Evolutionary conservation across 129 eudicot genomes (phyloP), one percentile per base, ranked within the genome.

Genomic region (Tanacetum coccineum): DNA sequence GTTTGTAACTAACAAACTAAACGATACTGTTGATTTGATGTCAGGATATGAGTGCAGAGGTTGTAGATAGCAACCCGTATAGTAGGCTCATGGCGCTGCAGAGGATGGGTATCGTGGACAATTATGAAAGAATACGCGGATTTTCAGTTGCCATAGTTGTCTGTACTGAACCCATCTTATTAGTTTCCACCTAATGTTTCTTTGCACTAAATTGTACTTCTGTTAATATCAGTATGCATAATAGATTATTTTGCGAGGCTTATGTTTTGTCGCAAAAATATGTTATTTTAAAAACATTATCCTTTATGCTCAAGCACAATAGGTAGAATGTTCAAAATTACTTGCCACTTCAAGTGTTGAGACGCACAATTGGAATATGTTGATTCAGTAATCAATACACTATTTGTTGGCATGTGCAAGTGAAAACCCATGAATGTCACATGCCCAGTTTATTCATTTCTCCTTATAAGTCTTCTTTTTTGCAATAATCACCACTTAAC

Each of bases 11-110:
- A 59, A 25, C 21, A 39, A 61, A 45, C 13, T 22, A 49, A 61
- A 45, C 13, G 13, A 65, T 9, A 26, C 9, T 20, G 36, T 48
- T 76, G 17, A 30, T 53, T 67, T 64, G 21, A 17, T 70, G 30
- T 63, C 88, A 91, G 97, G 94, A 91, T 70, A 87, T 91, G 97
- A 91, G 97, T 62, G 94, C 94, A 6, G 97, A 91, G 78, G 97
- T 91, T 82, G 90, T 91, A 36, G 97, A 91, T 74, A 93, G 96
- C 81, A 93, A 93, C 67, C 98, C 98, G 49, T 93, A 93, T 73
- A 93, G 98, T 58, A 83, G 98, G 80, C 92, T 93, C 32, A 93
- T 93, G 98, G 98, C 98, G 14, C 89, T 93, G 76, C 96, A 93
- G 65, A 84, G 98, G 80, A 93, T 93, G 98, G 98, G 98, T 2